Conservation (phyloP, 208 protist species). For the Lotmaria passim region DNA sequence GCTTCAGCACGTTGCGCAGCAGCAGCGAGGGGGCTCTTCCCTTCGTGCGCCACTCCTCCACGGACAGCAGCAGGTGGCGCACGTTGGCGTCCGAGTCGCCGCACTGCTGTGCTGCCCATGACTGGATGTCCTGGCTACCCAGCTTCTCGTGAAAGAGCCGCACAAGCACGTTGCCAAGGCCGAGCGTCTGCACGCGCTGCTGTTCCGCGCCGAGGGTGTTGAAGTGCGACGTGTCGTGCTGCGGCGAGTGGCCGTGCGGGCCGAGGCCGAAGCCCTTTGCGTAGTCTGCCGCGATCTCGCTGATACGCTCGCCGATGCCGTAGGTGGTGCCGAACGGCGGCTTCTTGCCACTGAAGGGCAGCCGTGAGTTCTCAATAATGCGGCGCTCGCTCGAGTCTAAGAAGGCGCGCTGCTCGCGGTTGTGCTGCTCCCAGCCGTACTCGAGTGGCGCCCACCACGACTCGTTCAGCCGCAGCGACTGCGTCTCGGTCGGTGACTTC, state of each 20-base stretch:
- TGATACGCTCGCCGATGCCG: slow-evolving; percentile 89
- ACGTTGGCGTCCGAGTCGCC: slow-evolving; percentile 58
- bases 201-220: slow-evolving; percentile 70
- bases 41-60: slow-evolving; percentile 81
- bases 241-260: slow-evolving; percentile 78
- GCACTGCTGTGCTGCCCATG: slow-evolving; percentile 70
- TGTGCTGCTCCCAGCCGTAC: slow-evolving; percentile 88
- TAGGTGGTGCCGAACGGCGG: slow-evolving; percentile 85
- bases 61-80: slow-evolving; percentile 69
- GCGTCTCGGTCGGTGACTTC: slow-evolving; percentile 72
- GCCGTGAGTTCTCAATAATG: slow-evolving; percentile 59
- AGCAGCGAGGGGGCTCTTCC: slow-evolving; percentile 75
- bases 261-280: slow-evolving; percentile 86
- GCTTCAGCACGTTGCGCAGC: slow-evolving; percentile 56
- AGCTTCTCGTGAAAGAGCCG: slow-evolving; percentile 88
- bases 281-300: slow-evolving; percentile 78
- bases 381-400: slow-evolving; percentile 69
- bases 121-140: slow-evolving; percentile 58
- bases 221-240: slow-evolving; percentile 60
- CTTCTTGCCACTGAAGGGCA: slow-evolving; percentile 81
- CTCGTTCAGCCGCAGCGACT: slow-evolving; percentile 78
- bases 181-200: slow-evolving; percentile 56
- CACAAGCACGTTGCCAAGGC: slow-evolving; percentile 67
- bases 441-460: slow-evolving; percentile 80
- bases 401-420: slow-evolving; percentile 72